Percentiles rank a stretch among this genome's conserved stretches.
phyloP scores from a whole-genome alignment of 129 eudicot species.

The Flaveria robusta region DNA sequence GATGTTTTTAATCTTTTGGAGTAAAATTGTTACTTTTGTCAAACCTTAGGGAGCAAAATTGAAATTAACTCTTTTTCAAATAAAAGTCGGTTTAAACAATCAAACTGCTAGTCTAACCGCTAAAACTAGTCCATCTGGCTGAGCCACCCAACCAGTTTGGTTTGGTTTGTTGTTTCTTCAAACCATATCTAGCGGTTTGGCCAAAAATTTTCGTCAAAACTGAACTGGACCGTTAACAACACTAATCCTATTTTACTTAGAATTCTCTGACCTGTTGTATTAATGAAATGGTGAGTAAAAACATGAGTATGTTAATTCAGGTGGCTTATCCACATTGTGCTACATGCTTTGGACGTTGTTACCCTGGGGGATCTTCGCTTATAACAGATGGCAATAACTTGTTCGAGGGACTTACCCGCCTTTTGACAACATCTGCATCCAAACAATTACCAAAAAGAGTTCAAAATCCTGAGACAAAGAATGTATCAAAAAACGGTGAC shows the following conservation, averaged over 20 bases:
- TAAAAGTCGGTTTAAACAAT: no score
- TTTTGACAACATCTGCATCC: slow-evolving; percentile 60
- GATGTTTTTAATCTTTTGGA: no score
- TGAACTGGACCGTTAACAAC: neutral
- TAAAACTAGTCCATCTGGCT: no score
- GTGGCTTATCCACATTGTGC: slow-evolving; percentile 92
- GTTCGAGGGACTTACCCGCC: slow-evolving; percentile 72
- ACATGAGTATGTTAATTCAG: slow-evolving; percentile 37
- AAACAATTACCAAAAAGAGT: slow-evolving; percentile 61
- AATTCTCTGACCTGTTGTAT: neutral
- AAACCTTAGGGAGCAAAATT: no score
- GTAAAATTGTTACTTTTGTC: no score
- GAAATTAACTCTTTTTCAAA: no score
- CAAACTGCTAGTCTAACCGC: no score
- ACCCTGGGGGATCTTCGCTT: slow-evolving; percentile 79
- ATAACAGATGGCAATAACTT: slow-evolving; percentile 62
- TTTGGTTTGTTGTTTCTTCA: no score
- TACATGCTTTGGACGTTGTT: slow-evolving; percentile 90
- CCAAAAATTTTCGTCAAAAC: no score
- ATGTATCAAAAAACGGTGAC: slow-evolving; percentile 53
- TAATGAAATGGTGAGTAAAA: slow-evolving; percentile 3
- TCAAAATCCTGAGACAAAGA: slow-evolving; percentile 42
- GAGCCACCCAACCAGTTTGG: no score
- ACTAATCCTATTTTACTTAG: neutral
- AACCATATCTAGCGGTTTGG: no score